A percentile compares a stretch with the other conserved stretches of the same genome.
phyloP scores from a whole-genome alignment of 192 early-diverging fungal species.

The Rhizophagus clarus region DNA sequence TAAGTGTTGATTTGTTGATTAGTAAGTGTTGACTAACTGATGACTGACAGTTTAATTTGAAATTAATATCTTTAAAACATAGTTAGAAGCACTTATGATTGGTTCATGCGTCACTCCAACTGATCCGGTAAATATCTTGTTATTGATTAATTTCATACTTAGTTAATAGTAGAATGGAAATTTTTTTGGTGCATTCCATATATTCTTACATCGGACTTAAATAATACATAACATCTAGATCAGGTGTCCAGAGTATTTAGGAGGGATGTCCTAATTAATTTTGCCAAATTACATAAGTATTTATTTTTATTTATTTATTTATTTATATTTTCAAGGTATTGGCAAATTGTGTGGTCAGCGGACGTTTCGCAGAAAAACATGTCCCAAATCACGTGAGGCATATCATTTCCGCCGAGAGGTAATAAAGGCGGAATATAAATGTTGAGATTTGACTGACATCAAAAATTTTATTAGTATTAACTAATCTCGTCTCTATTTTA shows the following conservation, averaged over 20 bases:
- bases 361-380: constrained; percentile 85
- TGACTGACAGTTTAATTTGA: not conserved
- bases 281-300: not conserved
- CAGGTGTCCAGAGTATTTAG: too few species aligned
- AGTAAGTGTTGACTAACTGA: not conserved
- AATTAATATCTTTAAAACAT: constrained; percentile 13
- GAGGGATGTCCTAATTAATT: not conserved
- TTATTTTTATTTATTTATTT: constrained; percentile 51
- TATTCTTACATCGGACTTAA: too few species aligned
- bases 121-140: constrained; percentile 70
- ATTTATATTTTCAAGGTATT: constrained; percentile 55
- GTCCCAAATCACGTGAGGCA: constrained; percentile 72
- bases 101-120: constrained; percentile 88
- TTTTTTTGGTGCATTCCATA: too few species aligned
- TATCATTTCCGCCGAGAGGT: constrained; percentile 67
- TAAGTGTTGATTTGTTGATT: constrained; percentile 43
- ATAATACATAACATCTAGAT: too few species aligned
- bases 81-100: constrained; percentile 74
- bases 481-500: not conserved
- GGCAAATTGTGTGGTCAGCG: constrained; percentile 89
- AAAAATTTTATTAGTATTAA: not conserved
- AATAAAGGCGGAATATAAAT: not conserved
- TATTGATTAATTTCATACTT: not conserved
- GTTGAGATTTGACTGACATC: not conserved
- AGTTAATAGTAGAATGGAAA: constrained; percentile 20